Evolutionary conservation across 176 grass and related monocot genomes (phyloP).

Genomic region (Musa itinerans): DNA sequence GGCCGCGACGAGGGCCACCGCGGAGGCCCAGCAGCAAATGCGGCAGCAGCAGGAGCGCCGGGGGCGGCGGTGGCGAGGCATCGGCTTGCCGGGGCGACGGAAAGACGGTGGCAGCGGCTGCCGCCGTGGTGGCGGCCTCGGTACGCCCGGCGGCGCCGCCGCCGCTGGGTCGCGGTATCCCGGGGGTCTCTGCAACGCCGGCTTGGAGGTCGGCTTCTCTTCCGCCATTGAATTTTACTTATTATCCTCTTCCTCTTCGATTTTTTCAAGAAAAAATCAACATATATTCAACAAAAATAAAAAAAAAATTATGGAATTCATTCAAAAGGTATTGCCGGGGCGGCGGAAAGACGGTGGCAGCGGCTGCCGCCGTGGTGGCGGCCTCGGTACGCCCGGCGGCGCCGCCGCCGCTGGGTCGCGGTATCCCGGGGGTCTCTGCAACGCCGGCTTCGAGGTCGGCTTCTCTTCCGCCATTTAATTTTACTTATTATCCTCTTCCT

Average conservation of each 20-base stretch:
- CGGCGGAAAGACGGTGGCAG: conserved; percentile 21
- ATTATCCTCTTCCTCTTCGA: neutral
- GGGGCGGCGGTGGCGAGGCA: conserved; percentile 10
- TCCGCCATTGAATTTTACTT: conserved; percentile 13
- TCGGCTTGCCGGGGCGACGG: conserved; percentile 5
- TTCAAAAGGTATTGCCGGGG: neutral
- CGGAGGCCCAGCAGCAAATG: conserved; percentile 36
- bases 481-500: neutral
- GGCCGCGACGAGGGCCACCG: conserved; percentile 27
- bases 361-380: conserved; percentile 13
- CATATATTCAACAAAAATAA: neutral
- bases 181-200: conserved; percentile 17
- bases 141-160: neutral
- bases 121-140: conserved; percentile 8
- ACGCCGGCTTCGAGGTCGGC: conserved; percentile 10
- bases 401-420: neutral
- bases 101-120: conserved; percentile 18
- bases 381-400: neutral
- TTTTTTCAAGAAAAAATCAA: neutral
- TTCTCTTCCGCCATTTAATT: conserved; percentile 15
- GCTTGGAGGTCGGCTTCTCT: conserved; percentile 7
- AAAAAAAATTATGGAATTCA: neutral
- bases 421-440: conserved; percentile 23
- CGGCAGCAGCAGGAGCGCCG: conserved; percentile 41
- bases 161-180: conserved; percentile 12